A percentile compares a stretch with the other conserved stretches of the same genome.
phyloP scores from a whole-genome alignment of 106 monocot species.

The Dendrobium catenatum region DNA sequence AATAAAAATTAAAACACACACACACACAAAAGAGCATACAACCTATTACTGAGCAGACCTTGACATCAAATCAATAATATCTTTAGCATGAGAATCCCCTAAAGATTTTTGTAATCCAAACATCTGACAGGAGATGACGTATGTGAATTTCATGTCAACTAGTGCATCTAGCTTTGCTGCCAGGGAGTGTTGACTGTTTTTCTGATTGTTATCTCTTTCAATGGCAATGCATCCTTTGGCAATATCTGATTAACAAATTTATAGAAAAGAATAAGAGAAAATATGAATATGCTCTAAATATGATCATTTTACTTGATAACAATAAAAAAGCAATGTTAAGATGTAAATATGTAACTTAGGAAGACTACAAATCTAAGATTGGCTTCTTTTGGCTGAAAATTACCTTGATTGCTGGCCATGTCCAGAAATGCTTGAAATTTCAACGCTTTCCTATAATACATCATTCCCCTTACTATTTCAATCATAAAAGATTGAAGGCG shows the following conservation, averaged over 20 bases:
- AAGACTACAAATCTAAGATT: background rate
- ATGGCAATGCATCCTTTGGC: conserved; percentile 26
- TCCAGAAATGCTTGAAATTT: conserved; percentile 62
- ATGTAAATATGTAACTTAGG: background rate
- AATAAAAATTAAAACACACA: background rate
- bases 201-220: conserved; percentile 38
- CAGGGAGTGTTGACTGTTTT: conserved; percentile 21
- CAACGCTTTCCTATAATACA: conserved; percentile 66
- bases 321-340: background rate
- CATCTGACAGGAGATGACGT: conserved; percentile 61
- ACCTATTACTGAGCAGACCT: conserved; percentile 18
- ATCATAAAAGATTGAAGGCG: conserved; percentile 4
- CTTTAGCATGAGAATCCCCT: conserved; percentile 61
- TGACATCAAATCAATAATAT: conserved; percentile 70
- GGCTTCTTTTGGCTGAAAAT: background rate
- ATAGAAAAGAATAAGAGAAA: background rate
- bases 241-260: conserved; percentile 32
- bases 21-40: background rate
- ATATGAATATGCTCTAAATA: background rate
- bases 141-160: conserved; percentile 70
- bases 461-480: conserved; percentile 65
- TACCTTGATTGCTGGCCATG: conserved; percentile 43
- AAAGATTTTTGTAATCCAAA: conserved; percentile 49
- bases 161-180: conserved; percentile 50
- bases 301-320: background rate